Percentiles rank a stretch among this genome's conserved stretches.
Conservation (phyloP, 1,284 basidiomycete species). For the Prillingera fragicola region DNA sequence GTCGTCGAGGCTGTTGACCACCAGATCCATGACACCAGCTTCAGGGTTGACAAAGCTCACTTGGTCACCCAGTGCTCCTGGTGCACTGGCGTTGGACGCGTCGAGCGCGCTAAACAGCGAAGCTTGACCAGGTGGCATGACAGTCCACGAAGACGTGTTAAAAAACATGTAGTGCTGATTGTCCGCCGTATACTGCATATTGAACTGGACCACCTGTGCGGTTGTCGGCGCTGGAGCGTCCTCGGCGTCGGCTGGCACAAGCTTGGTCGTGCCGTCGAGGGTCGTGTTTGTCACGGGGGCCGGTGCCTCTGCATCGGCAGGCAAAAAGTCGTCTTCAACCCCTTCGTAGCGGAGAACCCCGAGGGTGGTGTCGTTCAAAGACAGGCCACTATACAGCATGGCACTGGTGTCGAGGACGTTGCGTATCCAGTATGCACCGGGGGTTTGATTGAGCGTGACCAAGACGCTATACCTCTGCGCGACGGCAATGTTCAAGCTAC, state of each 20-base stretch:
- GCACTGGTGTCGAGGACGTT: slow-evolving; percentile 14
- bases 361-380: slow-evolving; percentile 15
- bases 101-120: slow-evolving; percentile 1
- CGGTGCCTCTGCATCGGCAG: slow-evolving; percentile 8
- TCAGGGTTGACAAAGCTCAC: slow-evolving; percentile 13
- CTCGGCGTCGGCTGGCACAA: slow-evolving; percentile 14
- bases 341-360: slow-evolving; percentile 27
- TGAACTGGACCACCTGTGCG: slow-evolving; percentile 12
- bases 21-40: slow-evolving; percentile 20
- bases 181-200: slow-evolving; percentile 18
- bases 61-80: slow-evolving; percentile 12
- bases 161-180: slow-evolving; percentile 23
- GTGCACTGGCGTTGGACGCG: not conserved
- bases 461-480: slow-evolving; percentile 30
- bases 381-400: slow-evolving; percentile 11
- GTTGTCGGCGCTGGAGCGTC: slow-evolving; percentile 9
- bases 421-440: slow-evolving; percentile 31
- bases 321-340: slow-evolving; percentile 2
- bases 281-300: not conserved
- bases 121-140: slow-evolving; percentile 7
- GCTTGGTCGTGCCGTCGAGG: not conserved
- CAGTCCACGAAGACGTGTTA: slow-evolving; percentile 17
- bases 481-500: slow-evolving; percentile 20
- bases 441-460: slow-evolving; percentile 24
- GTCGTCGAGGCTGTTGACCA: slow-evolving; percentile 27